Base-by-base conservation (phyloP, 106 monocot species). In the Platanthera zijinensis region DNA sequence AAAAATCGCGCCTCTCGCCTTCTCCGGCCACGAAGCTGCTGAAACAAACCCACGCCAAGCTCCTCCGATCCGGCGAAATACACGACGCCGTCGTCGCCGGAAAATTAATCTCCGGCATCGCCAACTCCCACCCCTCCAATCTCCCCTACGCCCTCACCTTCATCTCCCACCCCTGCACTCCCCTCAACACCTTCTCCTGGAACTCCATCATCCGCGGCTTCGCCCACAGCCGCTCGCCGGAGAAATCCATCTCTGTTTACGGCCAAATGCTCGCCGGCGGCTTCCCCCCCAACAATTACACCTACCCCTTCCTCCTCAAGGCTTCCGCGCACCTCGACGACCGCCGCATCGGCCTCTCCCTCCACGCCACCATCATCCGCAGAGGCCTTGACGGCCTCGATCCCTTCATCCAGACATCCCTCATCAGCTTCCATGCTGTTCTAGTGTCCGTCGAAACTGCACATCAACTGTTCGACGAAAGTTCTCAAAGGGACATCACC, bases 271-370 rank as follows among this genome's bases (percentile, higher is more conserved):
- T 86, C 2, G 56, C 63, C 22, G 9, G 56, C 1, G 77, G 57
- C 22, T 78, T 50, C 73, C 51, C 9, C 11, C 92, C 92, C 18
- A 89, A 92, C 79, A 89, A 89, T 52, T 87, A 92, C 83, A 89
- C 89, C 49, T 92, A 47, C 83, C 87, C 92, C 3, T 89, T 89
- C 25, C 49, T 83, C 48, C 86, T 89, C 73, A 87, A 83, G 49
- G 87, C 89, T 52, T 87, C 74, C 77, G 8, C 87, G 45, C 77
- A 68, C 48, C 28, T 87, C 5, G 5, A 17, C 0, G 83, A 83
- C 73, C 77, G 46, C 6, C 69, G 72, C 15, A 3, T 82, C 10
- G 92, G 87, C 13, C 73, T 80, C 10, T 52, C 81, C 51, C 47
- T 92, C 76, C 89, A 92, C 25, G 92, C 73, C 18, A 72, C 83